phyloP scores from a whole-genome alignment of 768 basidiomycete genomes.

The Macrolepiota fuliginosa region DNA sequence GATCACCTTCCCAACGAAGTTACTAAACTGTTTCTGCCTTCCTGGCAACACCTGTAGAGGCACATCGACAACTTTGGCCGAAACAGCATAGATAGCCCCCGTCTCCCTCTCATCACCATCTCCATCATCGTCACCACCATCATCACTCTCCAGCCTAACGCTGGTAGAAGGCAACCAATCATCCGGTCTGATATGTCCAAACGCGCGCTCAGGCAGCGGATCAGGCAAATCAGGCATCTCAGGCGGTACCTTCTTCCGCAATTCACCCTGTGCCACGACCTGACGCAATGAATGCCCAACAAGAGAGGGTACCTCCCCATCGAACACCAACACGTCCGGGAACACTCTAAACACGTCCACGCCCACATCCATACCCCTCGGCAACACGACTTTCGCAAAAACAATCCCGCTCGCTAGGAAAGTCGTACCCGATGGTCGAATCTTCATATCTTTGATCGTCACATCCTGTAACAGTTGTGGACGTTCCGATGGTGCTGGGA shows the following conservation, averaged over 20 bases:
- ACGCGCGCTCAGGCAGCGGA: constrained; percentile 70
- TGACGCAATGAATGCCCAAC: not conserved
- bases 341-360: constrained; percentile 62
- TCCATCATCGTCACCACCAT: constrained; percentile 20
- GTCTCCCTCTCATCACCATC: constrained; percentile 38
- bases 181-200: constrained; percentile 70
- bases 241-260: constrained; percentile 28
- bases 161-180: constrained; percentile 58
- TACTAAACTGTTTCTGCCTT: constrained; percentile 70
- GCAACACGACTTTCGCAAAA: constrained; percentile 62
- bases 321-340: constrained; percentile 77
- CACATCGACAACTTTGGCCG: constrained; percentile 67
- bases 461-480: constrained; percentile 71
- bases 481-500: constrained; percentile 63
- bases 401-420: constrained; percentile 74
- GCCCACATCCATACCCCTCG: constrained; percentile 64
- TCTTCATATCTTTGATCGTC: constrained; percentile 73
- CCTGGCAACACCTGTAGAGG: constrained; percentile 79
- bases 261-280: not conserved
- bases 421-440: constrained; percentile 44
- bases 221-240: constrained; percentile 51
- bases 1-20: constrained; percentile 78
- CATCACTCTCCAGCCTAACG: constrained; percentile 32
- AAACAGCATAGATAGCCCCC: constrained; percentile 55
- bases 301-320: constrained; percentile 54